These are phyloP conservation scores for Solanum chacoense DNA, from an alignment of 305 asterid species.

Conservation along the genomic window DNA sequence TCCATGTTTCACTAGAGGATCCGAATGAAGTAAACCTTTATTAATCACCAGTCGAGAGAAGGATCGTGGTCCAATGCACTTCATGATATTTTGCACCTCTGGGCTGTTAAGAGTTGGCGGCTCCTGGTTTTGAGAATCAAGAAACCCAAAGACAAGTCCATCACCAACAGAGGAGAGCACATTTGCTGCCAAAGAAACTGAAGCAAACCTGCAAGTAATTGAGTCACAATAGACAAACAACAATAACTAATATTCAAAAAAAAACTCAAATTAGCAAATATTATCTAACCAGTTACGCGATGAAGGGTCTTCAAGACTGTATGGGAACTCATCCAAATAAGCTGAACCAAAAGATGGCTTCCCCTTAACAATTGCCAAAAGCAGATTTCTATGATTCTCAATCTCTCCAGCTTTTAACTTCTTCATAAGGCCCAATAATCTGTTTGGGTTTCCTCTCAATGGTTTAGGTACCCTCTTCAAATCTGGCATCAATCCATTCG, in stretches of 20 bases:
- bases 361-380: constrained; percentile 67
- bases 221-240: constrained; percentile 22
- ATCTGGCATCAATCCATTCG: constrained; percentile 91
- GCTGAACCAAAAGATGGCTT: constrained; percentile 67
- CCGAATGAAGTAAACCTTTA: constrained; percentile 77
- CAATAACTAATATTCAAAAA: not conserved
- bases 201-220: constrained; percentile 67
- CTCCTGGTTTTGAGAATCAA: constrained; percentile 20
- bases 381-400: constrained; percentile 56
- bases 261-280: not conserved
- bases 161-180: constrained; percentile 59
- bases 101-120: constrained; percentile 33
- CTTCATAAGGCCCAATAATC: constrained; percentile 81
- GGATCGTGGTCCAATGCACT: constrained; percentile 68
- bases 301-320: constrained; percentile 61
- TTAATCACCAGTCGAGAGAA: constrained; percentile 53
- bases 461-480: constrained; percentile 57
- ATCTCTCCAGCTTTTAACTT: constrained; percentile 67
- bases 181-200: constrained; percentile 81
- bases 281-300: constrained; percentile 74
- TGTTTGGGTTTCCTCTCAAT: constrained; percentile 61
- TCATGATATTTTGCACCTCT: constrained; percentile 45
- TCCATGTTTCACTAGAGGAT: constrained; percentile 64
- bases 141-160: constrained; percentile 39
- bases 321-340: constrained; percentile 85